Evolutionary conservation across 2,329 filamentous ascomycete species (phyloP).

Genomic region (Orbilia blumenaviensis): DNA sequence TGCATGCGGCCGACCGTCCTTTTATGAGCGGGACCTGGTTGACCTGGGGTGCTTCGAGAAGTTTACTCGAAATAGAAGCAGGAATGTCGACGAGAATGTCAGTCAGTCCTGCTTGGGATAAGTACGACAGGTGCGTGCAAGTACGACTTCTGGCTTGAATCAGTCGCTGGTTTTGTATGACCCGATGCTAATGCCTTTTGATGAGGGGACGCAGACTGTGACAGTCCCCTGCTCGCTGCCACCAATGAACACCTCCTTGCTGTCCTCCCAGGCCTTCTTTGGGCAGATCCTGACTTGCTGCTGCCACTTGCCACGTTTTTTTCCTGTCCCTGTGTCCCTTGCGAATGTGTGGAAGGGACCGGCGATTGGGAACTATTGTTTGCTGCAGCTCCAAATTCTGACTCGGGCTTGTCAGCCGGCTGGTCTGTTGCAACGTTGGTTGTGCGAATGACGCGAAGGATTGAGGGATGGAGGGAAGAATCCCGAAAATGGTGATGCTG

Average conservation of each 20-base stretch:
- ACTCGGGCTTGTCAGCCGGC: neutral
- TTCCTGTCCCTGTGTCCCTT: slow-evolving; percentile 34
- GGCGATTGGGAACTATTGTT: slow-evolving; percentile 23
- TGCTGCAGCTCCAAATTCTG: slow-evolving; percentile 12
- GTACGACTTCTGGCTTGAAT: slow-evolving; percentile 1
- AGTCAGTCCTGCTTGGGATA: slow-evolving; percentile 24
- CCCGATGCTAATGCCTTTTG: slow-evolving; percentile 35
- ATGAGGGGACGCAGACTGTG: slow-evolving; percentile 46
- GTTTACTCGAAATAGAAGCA: slow-evolving; percentile 43
- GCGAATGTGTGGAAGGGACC: slow-evolving; percentile 38
- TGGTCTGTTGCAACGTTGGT: neutral
- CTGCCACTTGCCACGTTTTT: slow-evolving; percentile 53
- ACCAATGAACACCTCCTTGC: slow-evolving; percentile 40
- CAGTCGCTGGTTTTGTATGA: slow-evolving; percentile 21
- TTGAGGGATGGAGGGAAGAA: neutral
- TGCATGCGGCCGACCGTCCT: slow-evolving; percentile 26
- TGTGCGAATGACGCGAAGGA: neutral
- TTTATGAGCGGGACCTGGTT: slow-evolving; percentile 12
- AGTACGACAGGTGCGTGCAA: slow-evolving; percentile 6
- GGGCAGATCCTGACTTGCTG: slow-evolving; percentile 33
- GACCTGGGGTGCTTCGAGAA: slow-evolving; percentile 47
- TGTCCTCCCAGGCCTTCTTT: slow-evolving; percentile 42
- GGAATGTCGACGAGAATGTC: slow-evolving; percentile 45
- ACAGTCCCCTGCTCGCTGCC: slow-evolving; percentile 47
- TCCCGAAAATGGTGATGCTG: neutral